Evolutionary conservation across 352 stramenopile species (phyloP).

Genomic region (Phytophthora melonis): DNA sequence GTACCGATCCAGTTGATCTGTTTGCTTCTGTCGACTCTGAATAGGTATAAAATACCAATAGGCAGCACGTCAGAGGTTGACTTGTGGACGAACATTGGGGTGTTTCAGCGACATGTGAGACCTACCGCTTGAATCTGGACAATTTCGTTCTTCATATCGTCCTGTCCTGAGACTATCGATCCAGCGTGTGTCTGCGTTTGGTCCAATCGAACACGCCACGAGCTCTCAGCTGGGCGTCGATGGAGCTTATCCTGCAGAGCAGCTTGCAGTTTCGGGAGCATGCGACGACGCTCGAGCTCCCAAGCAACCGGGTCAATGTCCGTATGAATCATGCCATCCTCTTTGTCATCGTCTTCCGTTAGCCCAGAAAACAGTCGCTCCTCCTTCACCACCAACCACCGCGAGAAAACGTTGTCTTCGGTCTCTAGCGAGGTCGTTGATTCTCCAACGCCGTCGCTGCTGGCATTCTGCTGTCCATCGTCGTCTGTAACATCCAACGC

Average conservation of each 20-base stretch:
- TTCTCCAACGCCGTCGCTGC: constrained; percentile 29
- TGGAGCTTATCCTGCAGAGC: constrained; percentile 34
- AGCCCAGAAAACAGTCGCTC: constrained; percentile 13
- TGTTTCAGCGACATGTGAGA: neutral
- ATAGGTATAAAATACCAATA: neutral
- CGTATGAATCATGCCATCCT: constrained; percentile 51
- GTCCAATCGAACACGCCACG: constrained; percentile 44
- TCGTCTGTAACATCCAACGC: constrained; percentile 58
- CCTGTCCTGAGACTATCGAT: constrained; percentile 23
- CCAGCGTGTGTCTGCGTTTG: constrained; percentile 36
- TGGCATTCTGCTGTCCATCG: constrained; percentile 23
- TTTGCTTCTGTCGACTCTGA: constrained; percentile 31
- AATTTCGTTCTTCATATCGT: constrained; percentile 32
- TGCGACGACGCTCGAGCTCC: constrained; percentile 46
- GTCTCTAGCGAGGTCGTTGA: constrained; percentile 40
- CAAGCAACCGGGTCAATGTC: constrained; percentile 51
- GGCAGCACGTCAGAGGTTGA: neutral
- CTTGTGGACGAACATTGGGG: neutral
- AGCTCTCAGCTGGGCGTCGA: constrained; percentile 25
- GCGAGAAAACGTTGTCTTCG: constrained; percentile 45
- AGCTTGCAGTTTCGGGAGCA: constrained; percentile 48
- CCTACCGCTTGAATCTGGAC: constrained; percentile 35
- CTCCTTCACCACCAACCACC: constrained; percentile 59
- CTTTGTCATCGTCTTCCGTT: constrained; percentile 13
- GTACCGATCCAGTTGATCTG: constrained; percentile 35